Evolutionary conservation across 2,329 filamentous ascomycete species (phyloP), one percentile per base, ranked within the genome.

Genomic region (Cryphonectria naterciae): DNA sequence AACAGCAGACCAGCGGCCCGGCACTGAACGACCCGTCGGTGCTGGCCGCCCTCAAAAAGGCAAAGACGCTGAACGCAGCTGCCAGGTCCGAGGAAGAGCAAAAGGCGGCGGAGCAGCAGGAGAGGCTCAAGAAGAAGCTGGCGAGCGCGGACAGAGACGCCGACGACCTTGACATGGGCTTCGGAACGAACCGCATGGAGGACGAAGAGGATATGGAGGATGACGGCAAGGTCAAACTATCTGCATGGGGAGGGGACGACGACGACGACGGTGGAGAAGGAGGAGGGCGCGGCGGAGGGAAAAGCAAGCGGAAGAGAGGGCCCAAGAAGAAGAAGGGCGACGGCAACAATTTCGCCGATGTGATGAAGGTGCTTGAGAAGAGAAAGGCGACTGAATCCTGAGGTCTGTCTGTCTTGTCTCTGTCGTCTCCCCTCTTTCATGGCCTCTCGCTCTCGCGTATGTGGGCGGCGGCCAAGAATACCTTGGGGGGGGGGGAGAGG

Each of bases 111-210:
- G 83, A 81, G 75, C 88, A 90, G 73, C 88, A 91, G 73, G 90
- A 90, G 65, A 90, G 92, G 10, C 88, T 91, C 67, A 91, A 89
- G 79, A 91, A 88, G 74, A 92, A 98, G 84, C 84, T 98, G 7
- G 85, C 91, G 75, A 87, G 87, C 72, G 89, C 90, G 69, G 92
- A 93, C 75, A 88, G 95, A 64, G 95, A 98, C 78, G 89, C 94
- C 64, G 91, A 95, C 70, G 95, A 99, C 81, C 87, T 99, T 82
- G 96, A 99, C 77, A 89, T 98, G 85, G 95, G 95, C 72, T 98
- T 99, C 77, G 96, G 96, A 46, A 93, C 91, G 28, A 96, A 92
- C 77, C 88, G 95, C 39, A 91, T 93, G 77, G 94, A 93, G 68
- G 96, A 98, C 77, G 94, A 95, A 65, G 95, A 95, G 72, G 95